Evolutionary conservation across 441 rosid genomes (phyloP), one percentile per base, ranked within the genome.

Genomic region (Syzygium malaccense): DNA sequence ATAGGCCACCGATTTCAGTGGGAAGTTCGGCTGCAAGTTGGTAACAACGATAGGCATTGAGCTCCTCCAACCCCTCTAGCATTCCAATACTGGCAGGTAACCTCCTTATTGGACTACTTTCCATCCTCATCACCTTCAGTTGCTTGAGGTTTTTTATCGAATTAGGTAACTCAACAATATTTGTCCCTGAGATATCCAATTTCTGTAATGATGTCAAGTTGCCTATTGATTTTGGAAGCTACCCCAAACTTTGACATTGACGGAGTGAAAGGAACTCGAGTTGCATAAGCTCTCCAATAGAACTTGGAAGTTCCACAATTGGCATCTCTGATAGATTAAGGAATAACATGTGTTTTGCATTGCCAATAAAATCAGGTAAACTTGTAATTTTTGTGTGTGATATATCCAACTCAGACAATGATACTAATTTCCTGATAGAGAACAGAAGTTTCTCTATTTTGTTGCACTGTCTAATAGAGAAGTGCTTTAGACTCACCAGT

Each of bases 401-500:
- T 23, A 58, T 10, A 26, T 26, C 4, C 64, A 58, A 58, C 30
- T 58, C 1, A 4, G 7, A 58, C 7, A 58, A 58, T 10, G 4
- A 58, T 58, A 1, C 7, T 26, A 58, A 58, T 58, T 26, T 58
- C 30, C 2, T 3, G 0, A 58, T 26, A 57, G 62, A 23, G 13
- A 8, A 0, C 4, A 3, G 13, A 66, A 32, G 45, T 17, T 32
- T 32, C 2, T 33, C 2, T 2, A 68, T 32, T 33, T 33, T 9
- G 14, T 0, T 0, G 8, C 14, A 33, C 1, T 0, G 0, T 0
- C 0, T 0, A 0, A 68, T 19, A 19, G 7, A 32, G 13, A 33
- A 9, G 26, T 68, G 14, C 2, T 33, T 19, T 1, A 68, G 0
- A 19, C 33, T 18, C 25, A 2, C 26, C 0, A 68, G 26, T 68